These are phyloP conservation scores for Hypoxylon sp. DNA, from an alignment of 2,329 filamentous ascomycete genomes.

Conservation along the genomic window DNA sequence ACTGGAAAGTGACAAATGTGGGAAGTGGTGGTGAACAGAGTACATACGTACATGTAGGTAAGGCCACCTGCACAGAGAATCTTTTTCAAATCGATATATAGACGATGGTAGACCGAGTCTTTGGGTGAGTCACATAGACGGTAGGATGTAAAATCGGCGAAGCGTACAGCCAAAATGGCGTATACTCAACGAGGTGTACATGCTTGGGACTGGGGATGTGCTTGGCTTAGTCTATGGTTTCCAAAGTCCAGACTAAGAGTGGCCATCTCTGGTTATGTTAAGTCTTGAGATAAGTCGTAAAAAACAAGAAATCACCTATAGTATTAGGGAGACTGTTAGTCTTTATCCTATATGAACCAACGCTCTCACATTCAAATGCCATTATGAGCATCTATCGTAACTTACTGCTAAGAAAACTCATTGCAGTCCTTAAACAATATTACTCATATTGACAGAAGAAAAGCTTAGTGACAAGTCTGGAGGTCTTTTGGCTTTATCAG, in stretches of 20 bases:
- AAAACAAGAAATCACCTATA: background rate
- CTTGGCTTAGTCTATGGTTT: background rate
- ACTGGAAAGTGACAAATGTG: no score
- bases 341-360: background rate
- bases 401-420: background rate
- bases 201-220: background rate
- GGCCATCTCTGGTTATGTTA: background rate
- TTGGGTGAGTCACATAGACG: background rate
- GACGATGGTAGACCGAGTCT: background rate
- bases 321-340: background rate
- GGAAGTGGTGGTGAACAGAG: no score
- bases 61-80: background rate
- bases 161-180: background rate
- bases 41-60: background rate
- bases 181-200: background rate
- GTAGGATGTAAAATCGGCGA: background rate
- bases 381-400: background rate
- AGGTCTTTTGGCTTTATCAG: background rate
- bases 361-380: background rate
- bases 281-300: background rate
- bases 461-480: background rate
- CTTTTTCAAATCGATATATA: background rate
- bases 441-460: background rate
- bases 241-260: background rate
- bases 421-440: background rate